Base-by-base conservation (phyloP, 148 eudicot genomes). In the Arbutus unedo region DNA sequence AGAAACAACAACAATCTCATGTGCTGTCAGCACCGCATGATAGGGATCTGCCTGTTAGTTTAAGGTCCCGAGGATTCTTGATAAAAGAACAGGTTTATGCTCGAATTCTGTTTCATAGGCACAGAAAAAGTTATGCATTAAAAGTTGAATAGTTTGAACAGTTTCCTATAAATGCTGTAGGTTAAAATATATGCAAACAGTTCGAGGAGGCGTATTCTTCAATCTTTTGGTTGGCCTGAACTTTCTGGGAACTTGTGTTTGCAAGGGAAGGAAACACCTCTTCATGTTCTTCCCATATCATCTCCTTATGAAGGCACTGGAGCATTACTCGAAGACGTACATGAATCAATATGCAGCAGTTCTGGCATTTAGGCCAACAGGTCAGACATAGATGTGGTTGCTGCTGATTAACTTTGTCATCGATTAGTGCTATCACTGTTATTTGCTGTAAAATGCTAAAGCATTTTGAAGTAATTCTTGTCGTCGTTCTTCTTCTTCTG, bases 301-400 rank as follows among this genome's bases (percentile, higher is more conserved):
- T 92, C 91, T 60, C 80, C 19, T 16, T 79, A 23, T 83, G 74
- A 44, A 90, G 94, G 84, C 84, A 55, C 72, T 92, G 81, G 86
- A 87, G 75, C 84, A 53, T 62, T 92, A 90, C 82, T 55, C 87
- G 87, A 85, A 85, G 89, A 84, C 90, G 8, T 83, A 85, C 81
- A 79, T 60, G 50, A 74, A 85, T 23, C 90, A 82, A 76, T 92
- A 89, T 55, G 82, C 85, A n/a, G 83, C 87, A 23, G 88, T 89
- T 79, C 56, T 92, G 81, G 92, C 93, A 81, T 92, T 90, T 81
- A 85, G 91, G 84, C 94, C 94, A 47, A 92, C 94, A 85, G 94
- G 94, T 92, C 44, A 53, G 82, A 18, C 50, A 77, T 70, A 6
- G 59, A 54, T 78, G 56, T 21, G 50, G 21, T 11, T 82, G 70